These are phyloP conservation scores for Dalbergia cochinchinensis DNA, from an alignment of 306 rosid species.

Conservation along the genomic window DNA sequence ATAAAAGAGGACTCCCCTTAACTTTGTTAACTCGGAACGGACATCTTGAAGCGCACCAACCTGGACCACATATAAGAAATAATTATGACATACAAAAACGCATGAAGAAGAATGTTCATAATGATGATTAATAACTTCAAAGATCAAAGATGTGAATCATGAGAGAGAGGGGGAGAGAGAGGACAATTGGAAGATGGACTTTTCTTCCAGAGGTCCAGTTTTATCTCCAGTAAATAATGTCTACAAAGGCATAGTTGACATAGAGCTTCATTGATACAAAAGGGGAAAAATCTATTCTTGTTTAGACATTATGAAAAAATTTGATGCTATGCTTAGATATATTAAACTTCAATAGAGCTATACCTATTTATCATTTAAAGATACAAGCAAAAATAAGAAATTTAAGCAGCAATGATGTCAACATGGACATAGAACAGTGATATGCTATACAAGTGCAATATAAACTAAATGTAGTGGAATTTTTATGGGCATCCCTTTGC, in stretches of 20 bases:
- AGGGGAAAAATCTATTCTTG: neutral
- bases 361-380: neutral
- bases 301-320: neutral
- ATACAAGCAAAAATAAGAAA: constrained; percentile 1
- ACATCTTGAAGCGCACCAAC: constrained; percentile 99
- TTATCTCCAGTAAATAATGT: constrained; percentile 14
- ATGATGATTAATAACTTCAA: constrained; percentile 12
- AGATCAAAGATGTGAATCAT: constrained; percentile 21
- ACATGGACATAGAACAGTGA: constrained; percentile 15
- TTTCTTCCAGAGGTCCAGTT: constrained; percentile 1
- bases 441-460: constrained; percentile 4
- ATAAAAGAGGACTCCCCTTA: constrained; percentile 89
- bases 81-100: constrained; percentile 32
- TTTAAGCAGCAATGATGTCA: constrained; percentile 21
- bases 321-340: neutral
- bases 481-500: neutral
- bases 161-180: neutral
- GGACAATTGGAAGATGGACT: neutral
- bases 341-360: neutral
- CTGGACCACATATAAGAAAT: constrained; percentile 56
- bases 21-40: constrained; percentile 91
- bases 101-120: constrained; percentile 21
- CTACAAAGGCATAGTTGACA: constrained; percentile 5
- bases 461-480: constrained; percentile 18
- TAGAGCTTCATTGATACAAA: neutral